Base-by-base conservation (phyloP, 2,329 filamentous ascomycete genomes). In the Chaetomium sp. region DNA sequence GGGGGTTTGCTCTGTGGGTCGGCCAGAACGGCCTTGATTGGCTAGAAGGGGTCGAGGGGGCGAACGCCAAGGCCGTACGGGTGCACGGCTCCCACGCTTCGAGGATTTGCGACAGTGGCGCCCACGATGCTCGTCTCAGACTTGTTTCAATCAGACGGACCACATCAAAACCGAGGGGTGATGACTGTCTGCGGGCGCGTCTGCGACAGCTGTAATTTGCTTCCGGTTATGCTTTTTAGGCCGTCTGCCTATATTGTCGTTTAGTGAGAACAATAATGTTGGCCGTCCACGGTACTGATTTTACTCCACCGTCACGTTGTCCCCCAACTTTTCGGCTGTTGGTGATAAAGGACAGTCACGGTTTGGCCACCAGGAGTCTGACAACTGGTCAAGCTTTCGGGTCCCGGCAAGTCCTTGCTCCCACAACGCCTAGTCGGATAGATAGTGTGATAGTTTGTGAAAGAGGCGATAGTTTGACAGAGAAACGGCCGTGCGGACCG, bases 141-240 rank as follows among this genome's bases (percentile, higher is more conserved):
- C 54, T 48, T 52, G 64, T 66, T 66, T 66, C 64, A 65, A 64
- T 63, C 42, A 34, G 47, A 59, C 63, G 62, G 64, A 65, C 61
- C 57, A 55, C 61, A 48, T 52, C 54, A 41, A 27, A 43, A 49
- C 62, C 62, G 59, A 51, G 34, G 33, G 32, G 32, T 56, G 53
- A 53, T 45, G 36, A 50, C n/a, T 36, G 42, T 56, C 41, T 49
- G 40, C 32, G 49, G 46, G 9, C 37, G n/a, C 51, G 40, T 43
- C 53, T 59, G 57, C 51, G 59, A 61, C 59, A 54, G 9, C 51
- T 19, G 32, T 14, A 58, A 55, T 56, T 54, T 52, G 36, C 59
- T 56, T 59, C 57, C 59, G 54, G 36, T 27, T 27, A 27, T 27
- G 19, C 19, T 27, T 27, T 27, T 27, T 27, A 27, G 19, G 19